Percentiles rank a stretch among this genome's conserved stretches.
phyloP scores from a whole-genome alignment of 768 basidiomycete genomes.

The Leccinum arenicola region DNA sequence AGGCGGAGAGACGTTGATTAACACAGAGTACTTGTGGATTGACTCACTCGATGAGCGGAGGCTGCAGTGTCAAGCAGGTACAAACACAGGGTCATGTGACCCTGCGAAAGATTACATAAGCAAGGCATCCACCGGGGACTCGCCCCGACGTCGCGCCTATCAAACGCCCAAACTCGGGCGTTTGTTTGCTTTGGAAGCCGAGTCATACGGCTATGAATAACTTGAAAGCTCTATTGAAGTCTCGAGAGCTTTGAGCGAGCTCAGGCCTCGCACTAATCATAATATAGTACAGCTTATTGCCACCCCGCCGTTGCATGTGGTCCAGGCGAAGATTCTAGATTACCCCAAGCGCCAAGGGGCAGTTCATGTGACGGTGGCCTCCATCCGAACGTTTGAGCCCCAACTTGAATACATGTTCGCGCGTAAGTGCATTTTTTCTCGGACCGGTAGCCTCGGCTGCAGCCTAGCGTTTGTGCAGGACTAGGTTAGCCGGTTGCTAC shows the following conservation, averaged over 20 bases:
- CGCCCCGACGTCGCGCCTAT: too few relatives aligned
- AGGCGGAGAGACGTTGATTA: constrained; percentile 23
- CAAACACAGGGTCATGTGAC: constrained; percentile 9
- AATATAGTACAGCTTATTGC: neutral
- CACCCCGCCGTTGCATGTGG: neutral
- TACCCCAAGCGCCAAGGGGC: neutral
- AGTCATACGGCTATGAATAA: too few relatives aligned
- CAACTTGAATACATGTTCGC: constrained; percentile 8
- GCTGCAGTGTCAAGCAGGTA: constrained; percentile 15
- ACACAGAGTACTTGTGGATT: constrained; percentile 1
- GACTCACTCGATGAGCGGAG: constrained; percentile 3
- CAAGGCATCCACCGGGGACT: too few relatives aligned
- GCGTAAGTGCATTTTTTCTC: too few relatives aligned
- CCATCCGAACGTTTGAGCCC: neutral
- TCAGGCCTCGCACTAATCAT: neutral
- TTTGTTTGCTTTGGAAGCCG: too few relatives aligned
- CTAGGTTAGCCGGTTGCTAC: too few relatives aligned
- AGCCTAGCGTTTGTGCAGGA: too few relatives aligned
- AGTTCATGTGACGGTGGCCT: neutral
- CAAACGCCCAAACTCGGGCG: too few relatives aligned
- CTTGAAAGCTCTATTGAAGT: neutral
- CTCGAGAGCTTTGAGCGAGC: neutral
- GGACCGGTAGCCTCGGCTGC: too few relatives aligned
- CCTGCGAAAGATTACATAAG: too few relatives aligned
- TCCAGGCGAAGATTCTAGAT: neutral